A percentile compares a stretch with the other conserved stretches of the same genome.
Evolutionary conservation across 768 basidiomycete genomes (phyloP).

Genomic region (Psilocybe sp.): DNA sequence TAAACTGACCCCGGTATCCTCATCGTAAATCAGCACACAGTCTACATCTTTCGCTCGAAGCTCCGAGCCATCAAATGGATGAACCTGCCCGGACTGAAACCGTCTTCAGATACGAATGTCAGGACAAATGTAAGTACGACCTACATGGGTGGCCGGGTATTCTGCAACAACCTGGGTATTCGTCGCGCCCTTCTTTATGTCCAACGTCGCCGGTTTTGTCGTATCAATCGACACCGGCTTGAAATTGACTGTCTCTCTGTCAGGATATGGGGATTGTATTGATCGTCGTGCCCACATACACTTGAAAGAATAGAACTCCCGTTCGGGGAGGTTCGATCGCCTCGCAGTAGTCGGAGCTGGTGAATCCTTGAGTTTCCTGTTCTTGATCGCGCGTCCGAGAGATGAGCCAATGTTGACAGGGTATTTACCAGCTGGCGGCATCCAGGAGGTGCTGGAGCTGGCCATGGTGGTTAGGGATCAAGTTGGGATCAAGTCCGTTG

Average conservation of each 20-base stretch:
- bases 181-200: constrained; percentile 54
- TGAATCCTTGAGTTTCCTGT: constrained; percentile 61
- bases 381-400: constrained; percentile 62
- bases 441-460: constrained; percentile 41
- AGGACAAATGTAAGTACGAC: constrained; percentile 8
- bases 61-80: constrained; percentile 58
- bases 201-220: constrained; percentile 62
- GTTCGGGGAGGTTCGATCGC: constrained; percentile 51
- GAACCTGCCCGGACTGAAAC: constrained; percentile 16
- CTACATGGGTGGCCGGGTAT: constrained; percentile 64
- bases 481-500: not conserved
- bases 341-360: constrained; percentile 32
- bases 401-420: constrained; percentile 61
- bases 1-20: constrained; percentile 59
- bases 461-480: constrained; percentile 34
- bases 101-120: not conserved
- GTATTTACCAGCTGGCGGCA: constrained; percentile 57
- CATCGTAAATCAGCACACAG: constrained; percentile 80
- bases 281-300: constrained; percentile 44
- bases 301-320: constrained; percentile 75
- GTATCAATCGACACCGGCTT: constrained; percentile 70
- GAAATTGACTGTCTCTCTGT: constrained; percentile 57
- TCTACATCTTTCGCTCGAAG: constrained; percentile 63
- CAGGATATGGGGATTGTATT: not conserved
- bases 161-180: constrained; percentile 56